Evolutionary conservation across 352 stramenopile genomes (phyloP).

Genomic region (Phytophthora macrochlamydospora): DNA sequence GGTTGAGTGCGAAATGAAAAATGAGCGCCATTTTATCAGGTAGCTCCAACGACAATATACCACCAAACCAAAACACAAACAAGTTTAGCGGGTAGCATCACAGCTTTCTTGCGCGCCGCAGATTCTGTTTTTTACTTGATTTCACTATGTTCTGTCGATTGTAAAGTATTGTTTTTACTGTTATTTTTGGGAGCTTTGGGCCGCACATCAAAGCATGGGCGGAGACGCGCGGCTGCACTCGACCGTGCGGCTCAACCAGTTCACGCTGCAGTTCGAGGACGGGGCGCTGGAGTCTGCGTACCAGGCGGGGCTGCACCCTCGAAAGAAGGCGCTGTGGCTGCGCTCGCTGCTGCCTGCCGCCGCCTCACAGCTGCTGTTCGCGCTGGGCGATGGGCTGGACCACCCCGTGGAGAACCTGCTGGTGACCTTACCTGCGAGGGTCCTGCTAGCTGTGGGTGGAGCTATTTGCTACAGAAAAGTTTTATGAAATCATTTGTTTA

Average conservation of each 20-base stretch:
- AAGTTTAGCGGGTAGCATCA: too few species aligned
- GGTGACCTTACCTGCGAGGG: slow-evolving; percentile 69
- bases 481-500: slow-evolving; percentile 10
- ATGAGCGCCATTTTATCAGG: too few species aligned
- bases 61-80: too few species aligned
- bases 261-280: slow-evolving; percentile 83
- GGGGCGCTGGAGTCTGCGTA: slow-evolving; percentile 65
- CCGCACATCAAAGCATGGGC: not conserved
- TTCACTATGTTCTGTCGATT: too few species aligned
- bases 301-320: slow-evolving; percentile 62
- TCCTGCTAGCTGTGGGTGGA: slow-evolving; percentile 59
- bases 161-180: not conserved
- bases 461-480: slow-evolving; percentile 6
- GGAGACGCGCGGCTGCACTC: slow-evolving; percentile 54
- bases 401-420: slow-evolving; percentile 69
- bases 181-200: not conserved
- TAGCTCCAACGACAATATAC: too few species aligned
- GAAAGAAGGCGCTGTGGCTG: slow-evolving; percentile 87
- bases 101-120: too few species aligned
- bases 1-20: too few species aligned
- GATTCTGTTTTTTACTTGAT: too few species aligned
- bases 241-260: slow-evolving; percentile 83
- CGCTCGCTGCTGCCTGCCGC: slow-evolving; percentile 77
- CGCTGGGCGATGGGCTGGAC: slow-evolving; percentile 71
- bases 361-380: slow-evolving; percentile 77